phyloP scores from a whole-genome alignment of 257 asterid genomes.

The Jasminum sambac region DNA sequence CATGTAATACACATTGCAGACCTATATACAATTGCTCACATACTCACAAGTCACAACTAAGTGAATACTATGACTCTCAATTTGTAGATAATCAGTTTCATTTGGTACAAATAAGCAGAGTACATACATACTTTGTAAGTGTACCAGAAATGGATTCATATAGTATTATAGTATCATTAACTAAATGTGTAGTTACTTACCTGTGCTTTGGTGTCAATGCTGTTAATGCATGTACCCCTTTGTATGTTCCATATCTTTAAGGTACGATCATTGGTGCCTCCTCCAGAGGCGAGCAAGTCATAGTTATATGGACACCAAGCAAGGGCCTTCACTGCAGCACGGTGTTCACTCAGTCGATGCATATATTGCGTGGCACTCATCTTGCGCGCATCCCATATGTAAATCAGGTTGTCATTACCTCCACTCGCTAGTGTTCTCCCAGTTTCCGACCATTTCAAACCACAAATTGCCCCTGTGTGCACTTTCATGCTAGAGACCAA shows the following conservation, averaged over 20 bases:
- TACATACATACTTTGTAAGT: too few species aligned
- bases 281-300: conserved; percentile 76
- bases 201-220: conserved; percentile 61
- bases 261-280: conserved; percentile 57
- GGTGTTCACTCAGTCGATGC: conserved; percentile 45
- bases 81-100: too few species aligned
- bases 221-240: conserved; percentile 57
- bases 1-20: too few species aligned
- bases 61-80: too few species aligned
- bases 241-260: conserved; percentile 69
- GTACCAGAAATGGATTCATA: too few species aligned
- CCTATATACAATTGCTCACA: too few species aligned
- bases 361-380: conserved; percentile 48
- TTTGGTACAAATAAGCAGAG: too few species aligned
- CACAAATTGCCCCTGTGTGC: conserved; percentile 58
- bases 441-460: conserved; percentile 70
- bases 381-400: conserved; percentile 63
- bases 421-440: conserved; percentile 69
- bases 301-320: conserved; percentile 79
- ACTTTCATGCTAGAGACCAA: conserved; percentile 30
- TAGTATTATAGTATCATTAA: too few species aligned
- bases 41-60: too few species aligned
- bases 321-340: conserved; percentile 79
- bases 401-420: conserved; percentile 59
- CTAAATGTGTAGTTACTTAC: too few species aligned